Base-by-base conservation (phyloP, 768 basidiomycete species). In the Boletus rubropictus region DNA sequence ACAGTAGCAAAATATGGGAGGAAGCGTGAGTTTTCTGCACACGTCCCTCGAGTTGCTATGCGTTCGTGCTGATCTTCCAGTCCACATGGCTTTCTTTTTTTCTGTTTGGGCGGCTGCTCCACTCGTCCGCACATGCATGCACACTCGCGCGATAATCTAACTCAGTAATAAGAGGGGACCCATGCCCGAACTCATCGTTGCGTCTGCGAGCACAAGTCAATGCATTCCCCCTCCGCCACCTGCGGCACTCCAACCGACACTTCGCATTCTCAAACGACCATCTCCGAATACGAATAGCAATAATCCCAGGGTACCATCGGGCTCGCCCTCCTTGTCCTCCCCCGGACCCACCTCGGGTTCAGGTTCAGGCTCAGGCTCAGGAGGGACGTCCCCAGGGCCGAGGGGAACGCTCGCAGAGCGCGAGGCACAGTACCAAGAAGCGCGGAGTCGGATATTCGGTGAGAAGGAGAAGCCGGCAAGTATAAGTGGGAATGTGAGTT, bases 181-280 rank as follows among this genome's bases (percentile, higher is more conserved):
- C 12, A 88, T 87, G 85, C 86, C 86, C 1, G 67, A 77, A 22
- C 63, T 87, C 15, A 63, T 86, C 39, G 67, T 81, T 2, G 55
- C 72, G 0, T 55, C 62, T 3, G 63, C 73, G 12, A 66, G 64
- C 46, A 69, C 72, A 7, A 55, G 68, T 9, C 60, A 67, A 12
- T 63, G 67, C 0, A 58, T 72, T 4, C 59, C 76, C 1, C 76
- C 82, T 1, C 77, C 72, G 1, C 81, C 80, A 3, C 65, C 73
- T 4, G 72, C 75, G 3, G 81, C 78, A 0, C 71, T 88, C 51
- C 81, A 83, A 42, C 77, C 81, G 8, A 63, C 76, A 8, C 71
- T 88, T 56, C 80, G 80, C 32, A 88, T 89, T 46, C 74, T 89
- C 12, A 89, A 87, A 62, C 82, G 86, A 6, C 82, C 82, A 1